Evolutionary conservation across 2,329 filamentous ascomycete species (phyloP), one percentile per base, ranked within the genome.

Genomic region (Cordyceps militaris): DNA sequence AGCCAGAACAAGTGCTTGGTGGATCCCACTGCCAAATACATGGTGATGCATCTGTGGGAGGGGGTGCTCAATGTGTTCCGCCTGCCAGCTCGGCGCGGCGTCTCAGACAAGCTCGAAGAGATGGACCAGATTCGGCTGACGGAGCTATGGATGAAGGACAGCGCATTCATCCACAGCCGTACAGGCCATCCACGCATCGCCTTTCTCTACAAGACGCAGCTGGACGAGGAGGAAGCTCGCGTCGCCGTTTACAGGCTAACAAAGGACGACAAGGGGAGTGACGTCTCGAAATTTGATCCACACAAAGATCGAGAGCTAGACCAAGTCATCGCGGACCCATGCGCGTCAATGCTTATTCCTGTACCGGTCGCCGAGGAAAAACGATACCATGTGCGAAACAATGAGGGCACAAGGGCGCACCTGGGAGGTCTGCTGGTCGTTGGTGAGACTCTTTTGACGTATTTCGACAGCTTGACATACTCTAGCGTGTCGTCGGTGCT

Each of bases 1-100:
- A 92, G 88, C 59, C 87, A 88, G 63, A 89, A 95, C 71, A 81
- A 88, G 65, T 93, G 89, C 64, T 77, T 92, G 61, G 85, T 96
- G 5, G 93, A 97, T 69, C 91, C 91, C 0, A 87, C 86, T 0
- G 86, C 88, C 34, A 74, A 73, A 40, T 83, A 77, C 63, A 74
- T 84, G 73, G 79, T 76, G 9, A 76, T 84, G 69, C 77, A 84
- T 60, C 72, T 84, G 1, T 84, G 81, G 81, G 81, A 84, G 60
- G 82, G 82, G 13, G 78, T 84, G 24, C 65, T 84, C 58, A 81
- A 79, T 56, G 75, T 84, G 43, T 73, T 81, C 63, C 76, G 80
- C 10, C 70, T 84, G 59, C 75, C 74, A 3, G 71, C 67, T 2
- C 70, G 76, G 46, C 81, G 79, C 61, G 74, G 71, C 23, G 71